These are phyloP conservation scores for Myxozyma neglecta DNA, from an alignment of 805 yeast species.

Conservation along the genomic window DNA sequence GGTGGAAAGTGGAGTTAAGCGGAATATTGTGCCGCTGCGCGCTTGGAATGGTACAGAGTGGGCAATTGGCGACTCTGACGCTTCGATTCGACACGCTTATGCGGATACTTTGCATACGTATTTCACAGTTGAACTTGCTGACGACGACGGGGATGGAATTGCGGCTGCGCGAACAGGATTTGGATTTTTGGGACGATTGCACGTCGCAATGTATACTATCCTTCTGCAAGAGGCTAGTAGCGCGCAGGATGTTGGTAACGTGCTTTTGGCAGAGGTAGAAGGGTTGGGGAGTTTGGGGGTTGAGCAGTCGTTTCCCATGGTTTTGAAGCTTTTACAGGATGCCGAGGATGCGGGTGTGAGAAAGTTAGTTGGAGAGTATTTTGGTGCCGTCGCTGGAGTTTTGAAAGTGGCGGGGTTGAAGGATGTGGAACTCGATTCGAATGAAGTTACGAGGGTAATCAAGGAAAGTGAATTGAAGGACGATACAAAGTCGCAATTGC, in stretches of 20 bases:
- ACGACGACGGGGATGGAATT: not conserved
- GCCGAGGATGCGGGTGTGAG: not conserved
- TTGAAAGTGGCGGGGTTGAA: no score
- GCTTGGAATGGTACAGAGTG: slow-evolving; percentile 27
- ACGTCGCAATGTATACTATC: slow-evolving; percentile 17
- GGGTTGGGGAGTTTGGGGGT: slow-evolving; percentile 19
- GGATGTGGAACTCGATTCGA: no score
- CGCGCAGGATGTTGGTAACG: slow-evolving; percentile 32
- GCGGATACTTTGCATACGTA: slow-evolving; percentile 21
- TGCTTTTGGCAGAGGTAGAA: slow-evolving; percentile 11
- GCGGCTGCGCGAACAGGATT: not conserved
- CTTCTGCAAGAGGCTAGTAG: slow-evolving; percentile 5
- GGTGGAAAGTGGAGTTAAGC: slow-evolving; percentile 24
- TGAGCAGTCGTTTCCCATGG: slow-evolving; percentile 26
- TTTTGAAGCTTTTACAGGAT: slow-evolving; percentile 21
- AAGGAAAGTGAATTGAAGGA: not conserved
- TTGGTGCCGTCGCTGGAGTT: no score
- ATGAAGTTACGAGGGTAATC: not conserved
- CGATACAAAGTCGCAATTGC: slow-evolving; percentile 6
- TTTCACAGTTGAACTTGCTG: slow-evolving; percentile 11
- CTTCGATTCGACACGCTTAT: slow-evolving; percentile 16
- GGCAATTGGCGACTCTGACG: slow-evolving; percentile 10
- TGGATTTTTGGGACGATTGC: slow-evolving; percentile 18
- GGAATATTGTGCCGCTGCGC: slow-evolving; percentile 22
- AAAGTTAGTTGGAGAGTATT: no score